phyloP scores from a whole-genome alignment of 805 yeast genomes.

The Metschnikowia gelsemii region DNA sequence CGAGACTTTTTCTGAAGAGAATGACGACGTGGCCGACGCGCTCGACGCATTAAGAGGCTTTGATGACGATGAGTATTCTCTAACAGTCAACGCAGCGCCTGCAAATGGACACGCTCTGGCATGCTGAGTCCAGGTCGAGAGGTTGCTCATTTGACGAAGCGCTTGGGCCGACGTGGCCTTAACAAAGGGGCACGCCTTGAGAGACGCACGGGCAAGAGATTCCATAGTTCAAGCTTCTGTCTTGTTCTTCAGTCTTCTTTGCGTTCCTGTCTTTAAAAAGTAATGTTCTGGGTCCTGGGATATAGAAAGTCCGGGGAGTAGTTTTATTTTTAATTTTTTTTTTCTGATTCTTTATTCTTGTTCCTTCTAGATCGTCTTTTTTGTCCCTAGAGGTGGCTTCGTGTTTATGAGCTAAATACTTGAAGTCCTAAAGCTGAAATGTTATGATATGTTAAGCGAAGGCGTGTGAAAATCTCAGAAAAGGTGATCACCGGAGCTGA shows the following conservation, averaged over 20 bases:
- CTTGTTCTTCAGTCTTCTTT: background rate
- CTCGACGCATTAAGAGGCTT: conserved; percentile 47
- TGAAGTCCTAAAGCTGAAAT: too few species aligned
- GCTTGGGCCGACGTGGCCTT: conserved; percentile 57
- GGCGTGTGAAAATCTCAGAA: too few species aligned
- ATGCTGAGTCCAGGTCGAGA: conserved; percentile 45
- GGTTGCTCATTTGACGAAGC: conserved; percentile 53
- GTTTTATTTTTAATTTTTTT: background rate
- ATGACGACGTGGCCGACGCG: conserved; percentile 31
- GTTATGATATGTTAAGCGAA: too few species aligned
- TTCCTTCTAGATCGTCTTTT: background rate
- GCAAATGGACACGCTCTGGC: conserved; percentile 88
- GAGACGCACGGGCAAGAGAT: conserved; percentile 69
- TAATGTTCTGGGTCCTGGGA: too few species aligned
- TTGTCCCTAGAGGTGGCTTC: too few species aligned
- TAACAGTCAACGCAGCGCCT: conserved; percentile 67
- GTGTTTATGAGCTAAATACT: too few species aligned
- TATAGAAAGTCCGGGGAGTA: too few species aligned
- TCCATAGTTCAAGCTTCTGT: too few species aligned
- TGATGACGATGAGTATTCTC: conserved; percentile 48
- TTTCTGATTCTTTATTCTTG: background rate
- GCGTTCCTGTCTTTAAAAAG: background rate
- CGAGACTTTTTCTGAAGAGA: conserved; percentile 29
- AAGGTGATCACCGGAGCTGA: too few species aligned
- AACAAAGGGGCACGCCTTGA: conserved; percentile 82